These are phyloP conservation scores for Trametes gibbosa DNA, from an alignment of 768 basidiomycete genomes.

Conservation along the genomic window DNA sequence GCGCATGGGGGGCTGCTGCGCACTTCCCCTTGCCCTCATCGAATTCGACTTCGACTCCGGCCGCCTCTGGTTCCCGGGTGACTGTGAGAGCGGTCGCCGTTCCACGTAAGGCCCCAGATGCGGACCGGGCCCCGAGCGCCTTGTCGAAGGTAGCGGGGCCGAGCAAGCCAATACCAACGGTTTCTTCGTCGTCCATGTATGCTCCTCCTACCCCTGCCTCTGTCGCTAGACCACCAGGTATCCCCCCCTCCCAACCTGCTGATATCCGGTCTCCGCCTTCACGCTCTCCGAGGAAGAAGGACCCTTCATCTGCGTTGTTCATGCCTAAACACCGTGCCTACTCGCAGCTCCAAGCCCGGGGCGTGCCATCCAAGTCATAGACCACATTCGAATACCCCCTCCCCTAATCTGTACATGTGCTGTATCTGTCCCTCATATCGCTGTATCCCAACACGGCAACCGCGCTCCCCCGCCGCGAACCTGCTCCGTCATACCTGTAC, in stretches of 20 bases:
- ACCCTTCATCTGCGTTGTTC: constrained; percentile 61
- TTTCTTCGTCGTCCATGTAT: constrained; percentile 10
- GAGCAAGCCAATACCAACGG: background rate
- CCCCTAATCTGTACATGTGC: background rate
- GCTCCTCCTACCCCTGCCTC: constrained; percentile 18
- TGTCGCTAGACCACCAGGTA: background rate
- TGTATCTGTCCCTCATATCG: background rate
- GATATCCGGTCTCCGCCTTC: constrained; percentile 30
- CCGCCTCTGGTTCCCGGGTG: constrained; percentile 35
- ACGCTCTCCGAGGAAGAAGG: constrained; percentile 48
- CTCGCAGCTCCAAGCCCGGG: constrained; percentile 29
- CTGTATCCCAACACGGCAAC: constrained; percentile 6
- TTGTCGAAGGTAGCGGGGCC: background rate
- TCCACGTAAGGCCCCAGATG: constrained; percentile 24
- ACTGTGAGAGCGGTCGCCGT: constrained; percentile 50
- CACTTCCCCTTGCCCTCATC: constrained; percentile 6
- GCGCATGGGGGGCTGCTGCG: background rate
- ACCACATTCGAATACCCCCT: background rate
- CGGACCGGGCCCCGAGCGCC: background rate
- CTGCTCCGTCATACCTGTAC: background rate
- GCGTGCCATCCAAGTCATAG: constrained; percentile 14
- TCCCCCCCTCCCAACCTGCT: constrained; percentile 25
- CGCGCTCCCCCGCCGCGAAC: background rate
- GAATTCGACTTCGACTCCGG: constrained; percentile 19
- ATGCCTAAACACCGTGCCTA: constrained; percentile 73